These are phyloP conservation scores for Sporothrix humicola DNA, from an alignment of 2,329 filamentous ascomycete genomes.

Conservation along the genomic window DNA sequence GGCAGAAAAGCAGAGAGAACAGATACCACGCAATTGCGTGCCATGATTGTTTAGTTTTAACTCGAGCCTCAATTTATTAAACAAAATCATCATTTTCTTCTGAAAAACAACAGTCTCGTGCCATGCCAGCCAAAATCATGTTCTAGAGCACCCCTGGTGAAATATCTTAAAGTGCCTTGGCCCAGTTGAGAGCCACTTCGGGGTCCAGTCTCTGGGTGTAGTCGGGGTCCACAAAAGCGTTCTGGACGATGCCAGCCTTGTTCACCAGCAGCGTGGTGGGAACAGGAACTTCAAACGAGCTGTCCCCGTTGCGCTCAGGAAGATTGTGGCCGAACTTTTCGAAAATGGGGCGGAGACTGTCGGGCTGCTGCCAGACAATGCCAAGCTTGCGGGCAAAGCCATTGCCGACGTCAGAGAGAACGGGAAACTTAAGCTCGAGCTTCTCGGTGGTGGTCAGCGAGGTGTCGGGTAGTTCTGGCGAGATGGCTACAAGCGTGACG, in stretches of 20 bases:
- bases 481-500: conserved; percentile 51
- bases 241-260: conserved; percentile 45
- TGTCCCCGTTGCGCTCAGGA: conserved; percentile 46
- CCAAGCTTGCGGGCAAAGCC: conserved; percentile 47
- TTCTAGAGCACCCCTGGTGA: too few relatives aligned
- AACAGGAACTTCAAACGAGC: conserved; percentile 48
- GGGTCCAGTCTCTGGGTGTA: conserved; percentile 49
- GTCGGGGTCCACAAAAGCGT: conserved; percentile 47
- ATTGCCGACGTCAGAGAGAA: conserved; percentile 50
- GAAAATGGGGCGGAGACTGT: conserved; percentile 42
- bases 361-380: conserved; percentile 46
- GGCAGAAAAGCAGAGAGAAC: too few relatives aligned
- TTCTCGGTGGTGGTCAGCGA: conserved; percentile 49
- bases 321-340: conserved; percentile 44
- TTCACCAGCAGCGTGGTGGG: conserved; percentile 50
- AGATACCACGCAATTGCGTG: too few relatives aligned
- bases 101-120: too few relatives aligned
- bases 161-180: conserved; percentile 40
- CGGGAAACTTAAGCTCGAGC: conserved; percentile 49
- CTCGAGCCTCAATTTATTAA: too few relatives aligned
- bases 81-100: too few relatives aligned
- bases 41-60: too few relatives aligned
- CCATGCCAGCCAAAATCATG: too few relatives aligned
- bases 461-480: conserved; percentile 50
- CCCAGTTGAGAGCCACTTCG: conserved; percentile 45